Evolutionary conservation across 768 basidiomycete species (phyloP).

Genomic region (Leccinum subtestaceum): DNA sequence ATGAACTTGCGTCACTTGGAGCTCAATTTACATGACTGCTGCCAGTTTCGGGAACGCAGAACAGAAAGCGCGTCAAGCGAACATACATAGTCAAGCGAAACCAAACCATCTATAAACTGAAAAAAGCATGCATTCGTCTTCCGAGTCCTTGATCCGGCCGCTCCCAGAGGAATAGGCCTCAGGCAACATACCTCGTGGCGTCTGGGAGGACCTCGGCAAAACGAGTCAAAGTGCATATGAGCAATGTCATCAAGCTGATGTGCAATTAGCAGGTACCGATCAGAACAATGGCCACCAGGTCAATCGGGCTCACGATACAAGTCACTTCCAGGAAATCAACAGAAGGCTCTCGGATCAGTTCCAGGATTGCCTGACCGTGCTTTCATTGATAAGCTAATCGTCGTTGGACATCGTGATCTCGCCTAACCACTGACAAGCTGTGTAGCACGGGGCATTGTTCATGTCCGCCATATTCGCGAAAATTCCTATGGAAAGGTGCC

Average conservation of each 20-base stretch:
- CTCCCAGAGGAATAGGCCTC: constrained; percentile 1
- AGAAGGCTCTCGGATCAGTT: constrained; percentile 18
- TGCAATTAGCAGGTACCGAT: constrained; percentile 4
- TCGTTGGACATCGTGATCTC: constrained; percentile 16
- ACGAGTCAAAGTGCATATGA: constrained; percentile 4
- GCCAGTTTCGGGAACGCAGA: neutral
- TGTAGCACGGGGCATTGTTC: constrained; percentile 21
- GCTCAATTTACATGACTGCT: neutral
- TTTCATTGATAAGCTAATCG: constrained; percentile 11
- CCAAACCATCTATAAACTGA: neutral
- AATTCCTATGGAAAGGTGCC: constrained; percentile 21
- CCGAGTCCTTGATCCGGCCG: constrained; percentile 17
- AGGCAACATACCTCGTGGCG: constrained; percentile 3
- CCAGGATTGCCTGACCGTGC: constrained; percentile 5
- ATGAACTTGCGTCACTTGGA: neutral
- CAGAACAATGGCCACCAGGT: neutral
- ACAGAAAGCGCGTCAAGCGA: neutral
- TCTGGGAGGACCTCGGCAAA: constrained; percentile 12
- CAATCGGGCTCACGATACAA: neutral
- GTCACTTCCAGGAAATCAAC: neutral
- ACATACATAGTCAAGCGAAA: neutral
- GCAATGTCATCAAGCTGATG: constrained; percentile 6
- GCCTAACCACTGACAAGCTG: constrained; percentile 21
- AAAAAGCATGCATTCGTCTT: neutral
- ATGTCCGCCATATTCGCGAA: constrained; percentile 28